Percentiles rank a stretch among this genome's conserved stretches.
phyloP scores from a whole-genome alignment of 768 basidiomycete species.

The Naematelia encephala region DNA sequence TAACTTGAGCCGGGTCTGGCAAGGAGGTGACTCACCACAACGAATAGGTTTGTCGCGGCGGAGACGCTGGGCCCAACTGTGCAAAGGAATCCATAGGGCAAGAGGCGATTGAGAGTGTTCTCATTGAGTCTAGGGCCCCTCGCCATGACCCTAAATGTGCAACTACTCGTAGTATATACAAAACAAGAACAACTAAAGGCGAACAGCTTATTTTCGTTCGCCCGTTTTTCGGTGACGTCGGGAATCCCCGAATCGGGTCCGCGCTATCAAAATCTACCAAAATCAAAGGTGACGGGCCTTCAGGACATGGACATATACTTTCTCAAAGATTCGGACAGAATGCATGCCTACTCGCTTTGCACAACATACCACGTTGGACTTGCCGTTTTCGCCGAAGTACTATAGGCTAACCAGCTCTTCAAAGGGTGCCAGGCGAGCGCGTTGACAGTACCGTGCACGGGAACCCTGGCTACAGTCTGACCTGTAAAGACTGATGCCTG shows the following conservation, averaged over 20 bases:
- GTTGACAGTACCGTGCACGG: constrained; percentile 25
- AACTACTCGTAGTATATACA: too few species aligned
- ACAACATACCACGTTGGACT: constrained; percentile 33
- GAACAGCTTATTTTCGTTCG: not conserved
- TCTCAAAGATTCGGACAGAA: too few species aligned
- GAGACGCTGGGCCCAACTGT: constrained; percentile 43
- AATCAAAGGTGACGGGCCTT: too few species aligned
- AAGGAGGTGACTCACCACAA: constrained; percentile 31
- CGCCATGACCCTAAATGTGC: not conserved
- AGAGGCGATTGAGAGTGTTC: constrained; percentile 17
- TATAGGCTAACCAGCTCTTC: constrained; percentile 35
- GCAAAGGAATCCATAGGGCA: constrained; percentile 38
- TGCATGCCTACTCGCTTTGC: constrained; percentile 24
- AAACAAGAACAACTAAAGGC: not conserved
- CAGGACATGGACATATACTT: too few species aligned
- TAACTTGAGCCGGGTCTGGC: not conserved
- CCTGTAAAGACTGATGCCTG: constrained; percentile 37
- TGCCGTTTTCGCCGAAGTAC: constrained; percentile 25
- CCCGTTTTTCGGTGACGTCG: not conserved
- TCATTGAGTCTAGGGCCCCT: not conserved
- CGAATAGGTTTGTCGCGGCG: constrained; percentile 38
- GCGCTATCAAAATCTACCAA: too few species aligned
- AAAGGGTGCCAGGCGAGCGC: constrained; percentile 38
- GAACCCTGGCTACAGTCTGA: constrained; percentile 24
- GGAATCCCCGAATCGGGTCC: too few species aligned